Evolutionary conservation across 2,329 filamentous ascomycete genomes (phyloP).

Genomic region (Nigrograna mackinnonii): DNA sequence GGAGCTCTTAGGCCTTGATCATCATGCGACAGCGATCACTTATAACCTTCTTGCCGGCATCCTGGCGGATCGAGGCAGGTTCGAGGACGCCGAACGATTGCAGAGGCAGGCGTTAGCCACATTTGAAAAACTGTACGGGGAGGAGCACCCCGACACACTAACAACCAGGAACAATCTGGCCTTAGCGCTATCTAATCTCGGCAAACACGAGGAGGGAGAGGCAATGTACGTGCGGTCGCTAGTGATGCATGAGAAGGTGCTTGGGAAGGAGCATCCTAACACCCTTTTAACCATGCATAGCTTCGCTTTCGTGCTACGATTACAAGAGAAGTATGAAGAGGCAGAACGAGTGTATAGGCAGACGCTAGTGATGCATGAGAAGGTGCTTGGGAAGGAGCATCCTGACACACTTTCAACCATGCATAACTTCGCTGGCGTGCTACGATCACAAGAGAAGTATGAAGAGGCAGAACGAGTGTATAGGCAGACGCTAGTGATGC

Average conservation of each 20-base stretch:
- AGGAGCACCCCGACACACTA: not conserved
- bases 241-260: slow-evolving; percentile 3
- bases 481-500: slow-evolving; percentile 14
- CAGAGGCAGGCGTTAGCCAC: slow-evolving; percentile 8
- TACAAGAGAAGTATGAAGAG: slow-evolving; percentile 7
- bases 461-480: not conserved
- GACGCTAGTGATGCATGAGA: slow-evolving; percentile 6
- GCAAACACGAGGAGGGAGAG: not conserved
- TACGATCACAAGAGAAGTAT: too few species aligned
- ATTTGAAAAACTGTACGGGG: slow-evolving; percentile 7
- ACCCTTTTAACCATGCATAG: slow-evolving; percentile 11
- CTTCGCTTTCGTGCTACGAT: slow-evolving; percentile 7
- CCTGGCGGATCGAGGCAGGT: slow-evolving; percentile 8
- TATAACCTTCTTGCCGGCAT: slow-evolving; percentile 4
- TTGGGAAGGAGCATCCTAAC: slow-evolving; percentile 12
- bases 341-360: slow-evolving; percentile 4
- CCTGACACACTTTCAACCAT: slow-evolving; percentile 2
- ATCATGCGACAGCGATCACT: slow-evolving; percentile 3
- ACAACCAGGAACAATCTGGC: not conserved
- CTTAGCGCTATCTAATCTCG: not conserved
- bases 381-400: slow-evolving; percentile 9
- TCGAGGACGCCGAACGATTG: slow-evolving; percentile 12
- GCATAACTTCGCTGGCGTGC: not conserved
- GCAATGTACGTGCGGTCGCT: not conserved
- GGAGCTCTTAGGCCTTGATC: slow-evolving; percentile 2